phyloP scores from a whole-genome alignment of 192 early-diverging fungal species.

The Coemansia sp. region DNA sequence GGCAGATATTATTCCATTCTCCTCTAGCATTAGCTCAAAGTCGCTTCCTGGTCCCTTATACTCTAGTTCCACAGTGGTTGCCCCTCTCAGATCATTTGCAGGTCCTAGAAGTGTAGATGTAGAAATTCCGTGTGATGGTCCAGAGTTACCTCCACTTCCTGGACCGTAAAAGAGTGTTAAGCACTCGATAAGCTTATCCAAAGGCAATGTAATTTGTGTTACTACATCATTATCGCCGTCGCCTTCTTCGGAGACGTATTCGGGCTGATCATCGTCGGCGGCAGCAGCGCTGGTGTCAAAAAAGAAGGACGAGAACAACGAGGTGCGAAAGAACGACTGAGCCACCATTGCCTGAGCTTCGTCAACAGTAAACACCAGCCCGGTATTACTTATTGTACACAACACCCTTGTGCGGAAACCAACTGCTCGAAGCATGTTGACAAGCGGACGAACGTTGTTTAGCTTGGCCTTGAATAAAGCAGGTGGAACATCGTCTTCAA shows the following conservation, averaged over 20 bases:
- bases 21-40: slow-evolving; percentile 56
- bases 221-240: slow-evolving; percentile 9
- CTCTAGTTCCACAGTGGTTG: slow-evolving; percentile 37
- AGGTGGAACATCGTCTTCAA: not conserved
- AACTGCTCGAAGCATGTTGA: slow-evolving; percentile 54
- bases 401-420: slow-evolving; percentile 30
- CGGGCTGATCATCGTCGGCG: slow-evolving; percentile 1
- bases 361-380: slow-evolving; percentile 42
- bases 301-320: slow-evolving; percentile 31
- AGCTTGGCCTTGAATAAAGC: slow-evolving; percentile 35
- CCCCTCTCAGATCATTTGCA: slow-evolving; percentile 25
- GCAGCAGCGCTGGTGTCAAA: slow-evolving; percentile 22
- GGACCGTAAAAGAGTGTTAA: slow-evolving; percentile 49
- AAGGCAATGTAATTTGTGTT: slow-evolving; percentile 33
- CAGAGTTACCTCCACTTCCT: slow-evolving; percentile 1
- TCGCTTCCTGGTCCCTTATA: slow-evolving; percentile 40
- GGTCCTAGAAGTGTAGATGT: not conserved
- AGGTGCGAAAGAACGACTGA: slow-evolving; percentile 38
- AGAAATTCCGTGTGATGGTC: not conserved
- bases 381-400: slow-evolving; percentile 36
- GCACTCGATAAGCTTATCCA: slow-evolving; percentile 48
- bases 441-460: slow-evolving; percentile 52
- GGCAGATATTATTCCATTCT: slow-evolving; percentile 53
- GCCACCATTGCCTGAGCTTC: slow-evolving; percentile 48
- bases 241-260: not conserved